phyloP scores from a whole-genome alignment of 495 filamentous ascomycete species.

The Clohesyomyces aquaticus region DNA sequence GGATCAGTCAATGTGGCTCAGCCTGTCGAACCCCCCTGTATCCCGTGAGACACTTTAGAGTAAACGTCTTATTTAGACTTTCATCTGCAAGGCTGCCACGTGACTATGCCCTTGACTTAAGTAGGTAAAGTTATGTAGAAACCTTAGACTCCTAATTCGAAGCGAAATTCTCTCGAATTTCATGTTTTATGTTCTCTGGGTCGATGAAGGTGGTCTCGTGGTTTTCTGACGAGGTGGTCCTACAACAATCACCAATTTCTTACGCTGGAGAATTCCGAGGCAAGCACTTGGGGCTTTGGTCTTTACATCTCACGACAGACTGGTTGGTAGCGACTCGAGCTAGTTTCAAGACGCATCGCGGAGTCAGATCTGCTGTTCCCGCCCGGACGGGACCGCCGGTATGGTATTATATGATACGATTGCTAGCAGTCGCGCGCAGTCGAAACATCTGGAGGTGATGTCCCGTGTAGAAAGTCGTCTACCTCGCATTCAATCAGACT shows the following conservation, averaged over 20 bases:
- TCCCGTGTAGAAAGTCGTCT: too few relatives aligned
- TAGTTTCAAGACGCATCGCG: too few relatives aligned
- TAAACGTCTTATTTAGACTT: too few relatives aligned
- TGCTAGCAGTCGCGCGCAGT: background rate
- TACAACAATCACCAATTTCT: background rate
- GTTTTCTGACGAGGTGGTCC: background rate
- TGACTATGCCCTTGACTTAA: background rate
- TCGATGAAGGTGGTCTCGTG: too few relatives aligned
- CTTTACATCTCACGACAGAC: too few relatives aligned
- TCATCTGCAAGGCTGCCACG: too few relatives aligned
- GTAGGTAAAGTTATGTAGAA: too few relatives aligned
- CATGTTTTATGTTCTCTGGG: background rate
- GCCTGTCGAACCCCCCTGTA: background rate
- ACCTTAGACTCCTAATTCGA: background rate
- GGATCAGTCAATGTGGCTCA: conserved; percentile 1
- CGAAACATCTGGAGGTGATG: background rate
- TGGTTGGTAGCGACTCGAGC: too few relatives aligned
- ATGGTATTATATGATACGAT: background rate
- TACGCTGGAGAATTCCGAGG: too few relatives aligned
- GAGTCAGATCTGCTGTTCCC: too few relatives aligned
- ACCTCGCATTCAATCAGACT: too few relatives aligned
- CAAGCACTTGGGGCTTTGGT: too few relatives aligned
- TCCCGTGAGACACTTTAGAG: background rate
- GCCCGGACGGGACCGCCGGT: background rate
- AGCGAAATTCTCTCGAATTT: background rate